phyloP scores from a whole-genome alignment of 371 early-diverging fungal species.

The Rhizopus microsporus region DNA sequence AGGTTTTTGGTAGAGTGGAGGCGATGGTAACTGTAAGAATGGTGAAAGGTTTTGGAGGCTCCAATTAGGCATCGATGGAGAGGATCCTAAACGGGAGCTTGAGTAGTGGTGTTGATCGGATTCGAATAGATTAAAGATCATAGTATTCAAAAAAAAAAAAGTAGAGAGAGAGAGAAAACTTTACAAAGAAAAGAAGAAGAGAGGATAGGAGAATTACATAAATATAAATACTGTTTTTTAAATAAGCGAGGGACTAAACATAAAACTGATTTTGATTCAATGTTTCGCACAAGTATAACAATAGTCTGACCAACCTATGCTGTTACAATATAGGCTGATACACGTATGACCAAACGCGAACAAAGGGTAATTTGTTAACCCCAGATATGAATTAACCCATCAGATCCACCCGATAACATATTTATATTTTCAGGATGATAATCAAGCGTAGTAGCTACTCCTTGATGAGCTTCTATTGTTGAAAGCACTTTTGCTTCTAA shows the following conservation, averaged over 20 bases:
- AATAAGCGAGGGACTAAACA: not conserved
- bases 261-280: not conserved
- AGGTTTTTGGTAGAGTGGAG: not conserved
- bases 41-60: not conserved
- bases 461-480: constrained; percentile 32
- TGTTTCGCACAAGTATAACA: not conserved
- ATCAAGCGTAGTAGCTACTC: constrained; percentile 40
- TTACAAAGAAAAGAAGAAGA: too few species aligned
- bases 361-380: constrained; percentile 3
- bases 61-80: not conserved
- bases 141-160: too few species aligned
- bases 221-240: not conserved
- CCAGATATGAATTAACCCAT: constrained; percentile 59
- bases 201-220: not conserved
- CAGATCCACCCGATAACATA: constrained; percentile 57
- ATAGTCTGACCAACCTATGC: not conserved
- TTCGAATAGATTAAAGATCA: not conserved
- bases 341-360: not conserved
- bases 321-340: not conserved
- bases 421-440: constrained; percentile 46
- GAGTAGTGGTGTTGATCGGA: not conserved
- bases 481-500: constrained; percentile 55
- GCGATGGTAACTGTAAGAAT: not conserved
- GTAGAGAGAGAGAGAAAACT: not conserved
- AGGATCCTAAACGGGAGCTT: not conserved